Evolutionary conservation across 768 basidiomycete genomes (phyloP).

Genomic region (Russula lepida): DNA sequence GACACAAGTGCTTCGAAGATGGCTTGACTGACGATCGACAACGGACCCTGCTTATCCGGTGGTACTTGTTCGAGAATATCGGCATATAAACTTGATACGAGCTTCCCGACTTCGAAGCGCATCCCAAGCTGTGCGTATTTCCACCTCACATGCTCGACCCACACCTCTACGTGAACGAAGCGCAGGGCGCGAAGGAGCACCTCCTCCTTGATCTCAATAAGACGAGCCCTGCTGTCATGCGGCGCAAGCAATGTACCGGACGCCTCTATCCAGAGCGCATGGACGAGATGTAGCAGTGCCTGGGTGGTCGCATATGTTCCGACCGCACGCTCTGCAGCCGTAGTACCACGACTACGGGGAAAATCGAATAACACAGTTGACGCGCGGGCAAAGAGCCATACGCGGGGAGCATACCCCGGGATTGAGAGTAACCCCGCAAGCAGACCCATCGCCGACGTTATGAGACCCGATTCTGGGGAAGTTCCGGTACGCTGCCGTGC

Average conservation of each 20-base stretch:
- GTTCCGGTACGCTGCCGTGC: constrained; percentile 29
- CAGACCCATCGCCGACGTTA: constrained; percentile 76
- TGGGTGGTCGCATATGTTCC: constrained; percentile 80
- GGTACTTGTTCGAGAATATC: constrained; percentile 58
- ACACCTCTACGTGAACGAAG: constrained; percentile 81
- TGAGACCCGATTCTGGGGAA: constrained; percentile 49
- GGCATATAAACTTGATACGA: constrained; percentile 58
- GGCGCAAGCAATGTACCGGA: constrained; percentile 42
- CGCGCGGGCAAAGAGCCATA: constrained; percentile 84
- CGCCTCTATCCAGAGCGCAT: constrained; percentile 67
- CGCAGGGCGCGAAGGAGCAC: constrained; percentile 68
- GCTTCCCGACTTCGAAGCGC: constrained; percentile 72
- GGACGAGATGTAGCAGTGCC: constrained; percentile 66
- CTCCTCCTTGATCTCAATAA: constrained; percentile 73
- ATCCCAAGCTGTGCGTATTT: constrained; percentile 76
- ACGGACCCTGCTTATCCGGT: constrained; percentile 48
- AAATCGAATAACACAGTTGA: constrained; percentile 70
- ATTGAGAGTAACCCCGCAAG: constrained; percentile 68
- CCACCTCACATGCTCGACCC: constrained; percentile 82
- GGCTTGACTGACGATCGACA: constrained; percentile 49
- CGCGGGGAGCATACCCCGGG: constrained; percentile 67
- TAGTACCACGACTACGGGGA: constrained; percentile 51
- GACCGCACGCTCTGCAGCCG: constrained; percentile 60
- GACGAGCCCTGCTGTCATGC: constrained; percentile 46
- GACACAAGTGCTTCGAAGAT: constrained; percentile 65